These are phyloP conservation scores for Caloboletus inedulis DNA, from an alignment of 1,284 basidiomycete genomes.

Conservation along the genomic window DNA sequence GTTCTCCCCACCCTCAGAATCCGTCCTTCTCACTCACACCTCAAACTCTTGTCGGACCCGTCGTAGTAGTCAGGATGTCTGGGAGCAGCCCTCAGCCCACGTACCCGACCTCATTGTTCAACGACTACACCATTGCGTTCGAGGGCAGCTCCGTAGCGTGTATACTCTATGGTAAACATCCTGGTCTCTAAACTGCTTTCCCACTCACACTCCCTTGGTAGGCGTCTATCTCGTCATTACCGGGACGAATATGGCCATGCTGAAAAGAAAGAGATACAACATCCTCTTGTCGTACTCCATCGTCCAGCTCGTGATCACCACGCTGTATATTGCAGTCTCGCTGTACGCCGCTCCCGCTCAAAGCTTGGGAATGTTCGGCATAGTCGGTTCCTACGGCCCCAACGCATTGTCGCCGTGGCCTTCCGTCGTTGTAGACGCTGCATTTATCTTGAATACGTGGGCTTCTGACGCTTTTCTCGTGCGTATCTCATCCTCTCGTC, in stretches of 20 bases:
- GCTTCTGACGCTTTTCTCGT: conserved; percentile 26
- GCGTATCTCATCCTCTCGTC: neutral
- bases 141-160: conserved; percentile 21
- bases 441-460: conserved; percentile 27
- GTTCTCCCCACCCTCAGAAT: too few relatives aligned
- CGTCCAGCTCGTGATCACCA: conserved; percentile 20
- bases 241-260: conserved; percentile 16
- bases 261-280: conserved; percentile 18
- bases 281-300: conserved; percentile 16
- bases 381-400: conserved; percentile 6
- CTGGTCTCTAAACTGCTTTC: neutral
- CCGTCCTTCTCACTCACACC: neutral
- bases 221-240: conserved; percentile 22
- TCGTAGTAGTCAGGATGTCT: conserved; percentile 14
- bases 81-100: neutral
- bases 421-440: conserved; percentile 6
- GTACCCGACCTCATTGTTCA: conserved; percentile 13
- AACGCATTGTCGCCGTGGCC: conserved; percentile 19
- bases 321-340: conserved; percentile 18
- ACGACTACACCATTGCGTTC: conserved; percentile 17
- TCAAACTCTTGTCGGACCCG: neutral
- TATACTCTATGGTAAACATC: conserved; percentile 17
- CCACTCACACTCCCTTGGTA: neutral
- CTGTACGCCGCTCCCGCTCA: conserved; percentile 17
- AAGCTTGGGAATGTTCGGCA: conserved; percentile 13